phyloP scores from a whole-genome alignment of 2,329 filamentous ascomycete species.

The Sporothrix dimorphospora region DNA sequence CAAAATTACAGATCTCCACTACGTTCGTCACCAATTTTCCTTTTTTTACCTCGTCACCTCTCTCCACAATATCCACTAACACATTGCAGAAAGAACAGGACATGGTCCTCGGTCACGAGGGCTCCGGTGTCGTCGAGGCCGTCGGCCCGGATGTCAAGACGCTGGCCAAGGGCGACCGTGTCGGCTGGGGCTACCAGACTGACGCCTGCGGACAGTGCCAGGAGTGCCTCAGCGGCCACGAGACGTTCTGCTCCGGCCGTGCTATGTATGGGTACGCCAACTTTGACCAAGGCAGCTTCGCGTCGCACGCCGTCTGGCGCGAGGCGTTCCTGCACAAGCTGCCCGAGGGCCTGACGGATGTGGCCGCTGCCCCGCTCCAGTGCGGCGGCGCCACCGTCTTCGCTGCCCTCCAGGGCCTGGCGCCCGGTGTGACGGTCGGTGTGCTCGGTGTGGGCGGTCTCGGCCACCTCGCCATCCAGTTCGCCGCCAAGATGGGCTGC shows the following conservation, averaged over 20 bases:
- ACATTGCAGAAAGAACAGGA: background rate
- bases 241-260: conserved; percentile 2
- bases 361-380: conserved; percentile 15
- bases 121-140: conserved; percentile 13
- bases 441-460: conserved; percentile 11
- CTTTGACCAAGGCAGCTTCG: conserved; percentile 17
- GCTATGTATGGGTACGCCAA: background rate
- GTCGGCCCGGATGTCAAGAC: conserved; percentile 14
- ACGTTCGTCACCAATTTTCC: background rate
- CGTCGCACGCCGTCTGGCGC: conserved; percentile 8
- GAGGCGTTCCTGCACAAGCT: conserved; percentile 19
- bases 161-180: conserved; percentile 18
- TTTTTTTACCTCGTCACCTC: background rate
- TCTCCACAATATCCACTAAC: background rate
- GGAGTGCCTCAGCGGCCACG: conserved; percentile 17
- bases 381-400: conserved; percentile 20
- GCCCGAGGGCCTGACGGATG: background rate
- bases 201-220: background rate
- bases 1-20: conserved; percentile 8
- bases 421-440: background rate
- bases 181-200: conserved; percentile 21
- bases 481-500: conserved; percentile 22
- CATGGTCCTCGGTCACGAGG: conserved; percentile 16
- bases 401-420: background rate
- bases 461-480: conserved; percentile 20